These are phyloP conservation scores for Pulveroboletus sp. DNA, from an alignment of 768 basidiomycete species.

Conservation along the genomic window DNA sequence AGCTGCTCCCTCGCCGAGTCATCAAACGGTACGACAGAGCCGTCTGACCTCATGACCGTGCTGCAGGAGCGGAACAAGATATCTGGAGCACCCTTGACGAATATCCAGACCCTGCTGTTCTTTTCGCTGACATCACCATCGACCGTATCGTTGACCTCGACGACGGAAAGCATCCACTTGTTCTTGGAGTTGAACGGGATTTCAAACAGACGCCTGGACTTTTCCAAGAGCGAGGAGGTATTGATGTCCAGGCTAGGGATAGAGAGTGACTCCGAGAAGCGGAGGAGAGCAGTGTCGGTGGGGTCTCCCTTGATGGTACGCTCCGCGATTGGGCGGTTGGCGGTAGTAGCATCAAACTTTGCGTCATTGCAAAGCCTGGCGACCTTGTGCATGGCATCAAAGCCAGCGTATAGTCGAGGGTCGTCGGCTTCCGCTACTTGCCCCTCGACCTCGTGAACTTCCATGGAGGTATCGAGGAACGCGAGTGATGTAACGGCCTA, in stretches of 20 bases:
- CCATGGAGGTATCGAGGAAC: slow-evolving; percentile 29
- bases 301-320: slow-evolving; percentile 43
- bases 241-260: slow-evolving; percentile 21
- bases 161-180: slow-evolving; percentile 54
- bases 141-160: slow-evolving; percentile 20
- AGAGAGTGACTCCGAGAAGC: slow-evolving; percentile 38
- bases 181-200: slow-evolving; percentile 48
- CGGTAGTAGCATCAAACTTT: slow-evolving; percentile 37
- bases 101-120: slow-evolving; percentile 28
- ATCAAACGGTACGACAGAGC: slow-evolving; percentile 32
- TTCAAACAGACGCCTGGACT: slow-evolving; percentile 29
- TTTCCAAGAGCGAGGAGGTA: slow-evolving; percentile 16
- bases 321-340: slow-evolving; percentile 26
- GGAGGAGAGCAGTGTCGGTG: slow-evolving; percentile 50
- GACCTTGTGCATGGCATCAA: slow-evolving; percentile 34
- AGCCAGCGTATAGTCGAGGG: slow-evolving; percentile 16
- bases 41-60: slow-evolving; percentile 29
- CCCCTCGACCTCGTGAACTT: slow-evolving; percentile 17
- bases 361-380: slow-evolving; percentile 58
- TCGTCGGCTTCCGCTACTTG: slow-evolving; percentile 6
- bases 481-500: slow-evolving; percentile 40
- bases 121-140: slow-evolving; percentile 8
- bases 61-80: slow-evolving; percentile 41
- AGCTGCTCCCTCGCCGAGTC: slow-evolving; percentile 17
- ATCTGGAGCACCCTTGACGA: slow-evolving; percentile 60